Base-by-base conservation (phyloP, 257 asterid genomes). In the Henckelia pumila region DNA sequence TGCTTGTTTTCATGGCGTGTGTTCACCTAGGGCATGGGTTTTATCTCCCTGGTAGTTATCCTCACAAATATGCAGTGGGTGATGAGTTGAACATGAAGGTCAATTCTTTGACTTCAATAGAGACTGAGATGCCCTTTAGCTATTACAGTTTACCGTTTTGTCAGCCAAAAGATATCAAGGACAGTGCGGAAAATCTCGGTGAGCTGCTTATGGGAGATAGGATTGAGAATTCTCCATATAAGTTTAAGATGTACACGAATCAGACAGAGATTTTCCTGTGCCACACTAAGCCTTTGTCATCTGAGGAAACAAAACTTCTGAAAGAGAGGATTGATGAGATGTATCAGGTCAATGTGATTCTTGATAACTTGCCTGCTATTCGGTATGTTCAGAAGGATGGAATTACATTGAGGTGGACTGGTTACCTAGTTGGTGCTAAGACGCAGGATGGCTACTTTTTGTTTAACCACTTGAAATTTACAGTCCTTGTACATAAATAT, bases 141-240 rank as follows among this genome's bases (percentile, higher is more conserved):
- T 89, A 89, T 71, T 89, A 89, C 69, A 87, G 92, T 69, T 74
- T 89, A 66, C 95, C 96, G 20, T 89, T 85, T 77, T 89, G 96
- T 75, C 55, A 0, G 67, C 93, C 95, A 1, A 57, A 59, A 52
- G 95, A 82, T 26, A 78, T 89, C 24, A 87, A 85, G 78, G 96
- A 89, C 61, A 89, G 92, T 56, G 92, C 92, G 1, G 96, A 89
- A 49, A 89, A 89, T 73, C 88, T 89, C 3, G 96, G 95, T 59
- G 96, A 89, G 86, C 83, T 89, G 13, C 95, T 89, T 56, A 87
- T 89, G 96, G 96, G 96, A 53, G 96, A 89, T 77, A 79, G 93
- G 74, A 89, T 89, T 44, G 95, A 89, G 85, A 89, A 89, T 77
- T 89, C 96, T 37, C 96, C 96, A 14, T 82, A 85, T 71, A 82